These are phyloP conservation scores for Ogataea dorogensis DNA, from an alignment of 805 yeast species.

Conservation along the genomic window DNA sequence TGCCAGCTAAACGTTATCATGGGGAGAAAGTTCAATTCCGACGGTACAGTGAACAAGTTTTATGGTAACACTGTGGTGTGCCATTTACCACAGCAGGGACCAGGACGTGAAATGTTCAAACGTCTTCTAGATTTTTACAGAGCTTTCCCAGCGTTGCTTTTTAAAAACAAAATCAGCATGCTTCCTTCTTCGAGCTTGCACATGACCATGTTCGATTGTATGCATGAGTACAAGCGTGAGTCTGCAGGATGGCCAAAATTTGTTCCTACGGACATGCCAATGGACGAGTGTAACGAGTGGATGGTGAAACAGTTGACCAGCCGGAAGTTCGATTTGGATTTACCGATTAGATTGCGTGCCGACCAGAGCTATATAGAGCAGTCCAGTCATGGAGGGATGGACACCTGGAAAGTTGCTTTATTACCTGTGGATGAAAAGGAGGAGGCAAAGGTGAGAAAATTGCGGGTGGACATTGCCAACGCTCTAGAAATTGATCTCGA, in stretches of 20 bases:
- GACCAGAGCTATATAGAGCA: conserved; percentile 14
- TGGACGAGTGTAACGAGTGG: conserved; percentile 20
- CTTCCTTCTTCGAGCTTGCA: conserved; percentile 20
- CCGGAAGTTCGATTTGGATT: conserved; percentile 8
- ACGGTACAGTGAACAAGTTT: conserved; percentile 19
- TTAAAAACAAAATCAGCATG: conserved; percentile 19
- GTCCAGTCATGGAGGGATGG: conserved; percentile 15
- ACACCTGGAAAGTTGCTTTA: conserved; percentile 21
- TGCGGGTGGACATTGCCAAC: conserved; percentile 14
- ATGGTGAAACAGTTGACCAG: conserved; percentile 10
- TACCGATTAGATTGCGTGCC: conserved; percentile 17
- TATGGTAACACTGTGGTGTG: conserved; percentile 20
- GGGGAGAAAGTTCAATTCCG: conserved; percentile 19
- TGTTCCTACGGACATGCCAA: conserved; percentile 14
- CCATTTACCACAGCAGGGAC: conserved; percentile 21
- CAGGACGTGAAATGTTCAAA: conserved; percentile 13
- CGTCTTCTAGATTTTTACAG: conserved; percentile 17
- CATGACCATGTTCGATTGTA: conserved; percentile 19
- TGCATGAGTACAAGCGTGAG: conserved; percentile 18
- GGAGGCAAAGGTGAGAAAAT: conserved; percentile 7
- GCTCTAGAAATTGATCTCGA: conserved; percentile 9
- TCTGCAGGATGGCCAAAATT: conserved; percentile 18
- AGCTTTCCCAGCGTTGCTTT: conserved; percentile 12
- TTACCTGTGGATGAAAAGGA: conserved; percentile 15
- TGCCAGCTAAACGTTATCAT: conserved; percentile 2